A percentile compares a stretch with the other conserved stretches of the same genome.
Evolutionary conservation across 1,284 basidiomycete genomes (phyloP).

Genomic region (Spongispora temasekensis): DNA sequence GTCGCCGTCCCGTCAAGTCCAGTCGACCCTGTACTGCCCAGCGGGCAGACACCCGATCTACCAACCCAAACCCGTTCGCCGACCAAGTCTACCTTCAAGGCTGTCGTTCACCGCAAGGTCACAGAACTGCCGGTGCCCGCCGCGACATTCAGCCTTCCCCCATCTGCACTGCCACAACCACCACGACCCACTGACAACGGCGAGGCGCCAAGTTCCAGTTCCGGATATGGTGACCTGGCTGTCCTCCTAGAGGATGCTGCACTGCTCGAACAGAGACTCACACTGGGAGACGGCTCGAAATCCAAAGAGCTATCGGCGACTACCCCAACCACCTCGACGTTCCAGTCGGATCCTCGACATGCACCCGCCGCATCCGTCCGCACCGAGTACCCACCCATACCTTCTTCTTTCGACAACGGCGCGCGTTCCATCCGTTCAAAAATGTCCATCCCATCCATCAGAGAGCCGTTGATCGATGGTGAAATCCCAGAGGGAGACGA

Average conservation of each 20-base stretch:
- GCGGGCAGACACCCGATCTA: slow-evolving; percentile 3
- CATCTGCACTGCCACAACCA: slow-evolving; percentile 16
- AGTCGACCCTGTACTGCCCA: slow-evolving; percentile 6
- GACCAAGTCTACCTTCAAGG: slow-evolving; percentile 42
- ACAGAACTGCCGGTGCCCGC: slow-evolving; percentile 34
- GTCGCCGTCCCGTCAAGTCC: background rate
- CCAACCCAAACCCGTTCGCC: slow-evolving; percentile 3
- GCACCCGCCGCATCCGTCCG: slow-evolving; percentile 23
- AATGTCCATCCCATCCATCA: slow-evolving; percentile 34
- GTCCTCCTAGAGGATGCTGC: slow-evolving; percentile 52
- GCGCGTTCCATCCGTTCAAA: slow-evolving; percentile 29
- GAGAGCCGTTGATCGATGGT: slow-evolving; percentile 25
- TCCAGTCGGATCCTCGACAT: slow-evolving; percentile 22
- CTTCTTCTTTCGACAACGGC: slow-evolving; percentile 23
- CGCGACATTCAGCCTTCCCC: slow-evolving; percentile 13
- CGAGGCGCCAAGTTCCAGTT: slow-evolving; percentile 41
- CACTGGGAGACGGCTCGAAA: slow-evolving; percentile 38
- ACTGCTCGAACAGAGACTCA: slow-evolving; percentile 48
- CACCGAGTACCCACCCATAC: slow-evolving; percentile 14
- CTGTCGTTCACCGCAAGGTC: slow-evolving; percentile 55
- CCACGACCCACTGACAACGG: slow-evolving; percentile 26
- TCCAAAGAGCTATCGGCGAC: slow-evolving; percentile 14
- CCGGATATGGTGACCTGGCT: slow-evolving; percentile 48
- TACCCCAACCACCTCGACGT: slow-evolving; percentile 31
- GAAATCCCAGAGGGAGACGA: slow-evolving; percentile 36